Base-by-base conservation (phyloP, 2,329 filamentous ascomycete species). In the Dryadomyces sulphureus region DNA sequence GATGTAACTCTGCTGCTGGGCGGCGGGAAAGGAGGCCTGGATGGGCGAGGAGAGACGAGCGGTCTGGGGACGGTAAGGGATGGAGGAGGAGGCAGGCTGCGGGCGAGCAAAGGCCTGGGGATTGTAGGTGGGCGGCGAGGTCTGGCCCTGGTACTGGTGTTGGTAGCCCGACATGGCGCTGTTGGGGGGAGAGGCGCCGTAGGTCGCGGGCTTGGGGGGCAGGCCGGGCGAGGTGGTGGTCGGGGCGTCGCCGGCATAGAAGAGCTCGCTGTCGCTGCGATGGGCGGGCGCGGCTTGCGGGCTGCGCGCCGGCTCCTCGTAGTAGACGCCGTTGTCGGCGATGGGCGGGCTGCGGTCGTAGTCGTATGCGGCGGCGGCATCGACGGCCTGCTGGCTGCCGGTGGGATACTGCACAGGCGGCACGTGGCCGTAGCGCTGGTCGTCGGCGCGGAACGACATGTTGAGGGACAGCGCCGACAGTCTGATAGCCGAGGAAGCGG, bases 291-390 rank as follows among this genome's bases (percentile, higher is more conserved):
- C 36, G 36, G 38, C 44, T 4, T 35, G 19, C 17, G 49, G 51
- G 11, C 43, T 35, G 27, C 36, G 45, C 32, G 60, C 56, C 38
- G 60, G 56, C 44, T 57, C 59, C 45, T 63, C 58, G 54, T 74
- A 69, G 54, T 78, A 75, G 42, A 66, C 63, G 41, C 70, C 67
- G 59, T 90, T 84, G 60, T 92, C 85, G 52, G 81, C 84, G 53
- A 72, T n/a, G n/a, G n/a, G 60, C 87, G 80, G 66, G 85, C 88
- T 56, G 49, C 64, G 61, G 38, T 65, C 61, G 25, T 53, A 51
- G 19, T 46, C 45, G 38, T 45, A 43, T 25, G 48, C 45, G 25
- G 48, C 38, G 7, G n/a, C n/a, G n/a, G n/a, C n/a, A n/a, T n/a
- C n/a, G n/a, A n/a, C n/a, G n/a, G n/a, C n/a, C 16, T 50, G 44